Conservation (phyloP, 2,329 filamentous ascomycete genomes). For the Aspergillus carbonarius region DNA sequence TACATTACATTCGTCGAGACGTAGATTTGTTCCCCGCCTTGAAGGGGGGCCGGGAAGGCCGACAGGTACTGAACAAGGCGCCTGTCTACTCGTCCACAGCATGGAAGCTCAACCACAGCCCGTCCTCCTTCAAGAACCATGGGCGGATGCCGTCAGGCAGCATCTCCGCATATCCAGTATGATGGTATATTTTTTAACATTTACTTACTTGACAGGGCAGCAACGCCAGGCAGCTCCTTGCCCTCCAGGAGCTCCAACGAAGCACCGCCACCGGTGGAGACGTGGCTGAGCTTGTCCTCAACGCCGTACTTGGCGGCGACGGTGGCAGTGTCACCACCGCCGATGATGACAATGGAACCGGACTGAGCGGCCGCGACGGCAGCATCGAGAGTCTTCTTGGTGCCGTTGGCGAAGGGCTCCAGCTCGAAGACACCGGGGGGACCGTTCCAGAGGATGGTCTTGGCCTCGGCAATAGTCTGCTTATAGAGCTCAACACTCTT, state of each 20-base stretch:
- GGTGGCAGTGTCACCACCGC: conserved; percentile 95
- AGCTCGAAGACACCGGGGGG: conserved; percentile 97
- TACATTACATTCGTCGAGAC: conserved; percentile 34
- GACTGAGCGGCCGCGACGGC: conserved; percentile 76
- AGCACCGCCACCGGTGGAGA: conserved; percentile 94
- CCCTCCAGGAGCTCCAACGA: conserved; percentile 95
- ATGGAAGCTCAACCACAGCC: background rate
- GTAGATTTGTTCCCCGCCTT: background rate
- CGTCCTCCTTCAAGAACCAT: background rate
- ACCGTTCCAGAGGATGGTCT: conserved; percentile 99
- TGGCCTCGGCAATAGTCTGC: conserved; percentile 77
- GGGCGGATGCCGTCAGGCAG: background rate
- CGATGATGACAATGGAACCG: conserved; percentile 97
- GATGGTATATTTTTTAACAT: conserved; percentile 3
- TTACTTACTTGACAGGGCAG: conserved; percentile 78
- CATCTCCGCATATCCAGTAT: background rate
- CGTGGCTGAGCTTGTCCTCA: conserved; percentile 96
- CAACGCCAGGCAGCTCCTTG: conserved; percentile 93
- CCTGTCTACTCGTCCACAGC: background rate
- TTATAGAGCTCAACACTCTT: conserved; percentile 88
- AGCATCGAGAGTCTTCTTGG: conserved; percentile 87
- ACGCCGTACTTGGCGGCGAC: conserved; percentile 96
- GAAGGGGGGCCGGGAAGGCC: background rate
- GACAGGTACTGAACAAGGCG: background rate
- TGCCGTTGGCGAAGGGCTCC: conserved; percentile 87